A percentile compares a stretch with the other conserved stretches of the same genome.
These are phyloP conservation scores for Monilinia fructicola DNA, from an alignment of 2,329 filamentous ascomycete species.

Conservation along the genomic window DNA sequence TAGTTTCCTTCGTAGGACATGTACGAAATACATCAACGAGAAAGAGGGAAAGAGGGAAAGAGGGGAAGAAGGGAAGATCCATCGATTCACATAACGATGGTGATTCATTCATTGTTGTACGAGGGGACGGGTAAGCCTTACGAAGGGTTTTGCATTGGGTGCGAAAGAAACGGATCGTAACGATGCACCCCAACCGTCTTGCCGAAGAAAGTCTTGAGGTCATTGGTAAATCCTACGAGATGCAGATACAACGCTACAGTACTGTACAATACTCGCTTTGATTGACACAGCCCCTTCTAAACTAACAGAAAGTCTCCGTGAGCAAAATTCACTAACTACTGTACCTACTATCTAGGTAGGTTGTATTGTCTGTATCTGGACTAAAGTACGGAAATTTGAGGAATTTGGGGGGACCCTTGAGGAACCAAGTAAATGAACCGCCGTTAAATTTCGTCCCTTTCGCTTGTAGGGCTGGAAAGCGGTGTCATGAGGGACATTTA, in stretches of 20 bases:
- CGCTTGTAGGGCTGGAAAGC: neutral
- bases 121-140: conserved; percentile 5
- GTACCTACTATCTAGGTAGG: neutral
- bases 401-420: neutral
- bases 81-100: neutral
- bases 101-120: neutral
- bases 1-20: neutral
- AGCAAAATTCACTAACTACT: neutral
- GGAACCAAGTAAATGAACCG: neutral
- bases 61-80: no score
- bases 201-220: neutral
- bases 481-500: neutral
- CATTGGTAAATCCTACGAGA: conserved; percentile 14
- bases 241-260: neutral
- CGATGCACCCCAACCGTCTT: neutral
- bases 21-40: neutral
- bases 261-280: no score
- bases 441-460: neutral
- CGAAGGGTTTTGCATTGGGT: neutral
- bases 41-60: no score
- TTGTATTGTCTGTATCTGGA: neutral
- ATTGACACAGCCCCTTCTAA: neutral
- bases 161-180: conserved; percentile 5
- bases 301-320: neutral
- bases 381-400: neutral